These are phyloP conservation scores for Begonia masoniana DNA, from an alignment of 306 rosid species.

Conservation along the genomic window DNA sequence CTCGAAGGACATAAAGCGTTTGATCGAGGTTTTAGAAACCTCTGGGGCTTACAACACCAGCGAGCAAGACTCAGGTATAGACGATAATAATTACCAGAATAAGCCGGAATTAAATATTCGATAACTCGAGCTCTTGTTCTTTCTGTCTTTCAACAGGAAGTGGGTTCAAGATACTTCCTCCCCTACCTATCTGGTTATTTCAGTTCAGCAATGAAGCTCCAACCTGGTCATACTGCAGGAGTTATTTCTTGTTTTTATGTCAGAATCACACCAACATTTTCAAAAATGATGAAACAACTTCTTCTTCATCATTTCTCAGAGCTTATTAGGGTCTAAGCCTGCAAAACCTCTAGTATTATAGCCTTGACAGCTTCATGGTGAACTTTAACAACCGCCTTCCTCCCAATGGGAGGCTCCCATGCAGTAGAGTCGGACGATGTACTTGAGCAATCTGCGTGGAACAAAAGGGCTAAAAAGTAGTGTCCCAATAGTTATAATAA, in stretches of 20 bases:
- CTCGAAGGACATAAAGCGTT: constrained; percentile 10
- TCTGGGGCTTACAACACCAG: constrained; percentile 81
- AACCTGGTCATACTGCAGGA: constrained; percentile 82
- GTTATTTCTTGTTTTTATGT: constrained; percentile 72
- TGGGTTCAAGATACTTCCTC: constrained; percentile 63
- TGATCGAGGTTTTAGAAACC: constrained; percentile 46
- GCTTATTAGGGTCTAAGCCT: no score
- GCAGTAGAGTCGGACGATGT: constrained; percentile 77
- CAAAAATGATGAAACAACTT: no score
- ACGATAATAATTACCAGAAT: no score
- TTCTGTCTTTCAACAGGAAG: constrained; percentile 33
- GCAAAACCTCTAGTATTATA: constrained; percentile 69
- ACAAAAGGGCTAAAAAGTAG: constrained; percentile 7
- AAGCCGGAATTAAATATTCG: no score
- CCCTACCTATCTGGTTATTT: constrained; percentile 64
- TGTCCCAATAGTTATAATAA: neutral
- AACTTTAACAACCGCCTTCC: constrained; percentile 88
- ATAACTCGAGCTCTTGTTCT: no score
- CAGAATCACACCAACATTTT: constrained; percentile 11
- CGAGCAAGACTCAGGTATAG: constrained; percentile 18
- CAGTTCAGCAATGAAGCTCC: constrained; percentile 69
- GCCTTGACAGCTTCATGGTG: constrained; percentile 83
- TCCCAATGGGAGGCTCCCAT: no score
- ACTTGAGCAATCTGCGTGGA: constrained; percentile 92
- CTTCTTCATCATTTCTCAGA: no score